Base-by-base conservation (phyloP, 2,329 filamentous ascomycete species). In the Karstenula rhodostoma region DNA sequence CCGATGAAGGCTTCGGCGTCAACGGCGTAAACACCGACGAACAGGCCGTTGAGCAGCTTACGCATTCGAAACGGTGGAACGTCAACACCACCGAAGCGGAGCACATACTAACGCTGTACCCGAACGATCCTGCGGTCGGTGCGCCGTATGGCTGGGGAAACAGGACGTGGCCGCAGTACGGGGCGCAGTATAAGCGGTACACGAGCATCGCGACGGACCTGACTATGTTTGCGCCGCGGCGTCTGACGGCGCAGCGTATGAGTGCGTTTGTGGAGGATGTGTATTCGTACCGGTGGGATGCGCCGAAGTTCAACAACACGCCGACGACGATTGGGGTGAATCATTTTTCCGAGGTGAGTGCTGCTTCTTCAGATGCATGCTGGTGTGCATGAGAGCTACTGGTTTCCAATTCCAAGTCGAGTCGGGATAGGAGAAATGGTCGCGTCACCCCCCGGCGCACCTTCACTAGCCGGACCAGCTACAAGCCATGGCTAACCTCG, bases 1-100 rank as follows among this genome's bases (percentile, higher is more conserved):
- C 84, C 0, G 89, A 91, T 65, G 89, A 92, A 71, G 89, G 87
- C 0, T 85, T 85, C 1, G 78, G 80, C 1, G 89, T 89, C 60
- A 83, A 60, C 17, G 79, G 80, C 0, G 81, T 83, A 1, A 76
- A 70, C 13, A 84, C 80, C 3, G 82, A 79, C 22, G 80, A 71
- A 44, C 65, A 71, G 53, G 73, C 73, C 10, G 56, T 72, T 9
- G 62, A 70, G 19, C 66, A 73, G 32, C 58, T 75, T 6, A 64
- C 73, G n/a, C 71, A 73, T 19, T 73, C 72, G 0, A 79, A 77
- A 17, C 69, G 71, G 48, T 74, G 68, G 68, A 71, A 69, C 19
- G 33, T 74, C 1, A 61, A 72, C 10, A 62, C 66, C 32, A 60
- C 57, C n/a, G 60, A 68, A 19, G 72, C 71, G 3, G 43, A 57